Percentiles rank a stretch among this genome's conserved stretches.
Conservation (phyloP, 208 protist species). For the Crithidia bombi region DNA sequence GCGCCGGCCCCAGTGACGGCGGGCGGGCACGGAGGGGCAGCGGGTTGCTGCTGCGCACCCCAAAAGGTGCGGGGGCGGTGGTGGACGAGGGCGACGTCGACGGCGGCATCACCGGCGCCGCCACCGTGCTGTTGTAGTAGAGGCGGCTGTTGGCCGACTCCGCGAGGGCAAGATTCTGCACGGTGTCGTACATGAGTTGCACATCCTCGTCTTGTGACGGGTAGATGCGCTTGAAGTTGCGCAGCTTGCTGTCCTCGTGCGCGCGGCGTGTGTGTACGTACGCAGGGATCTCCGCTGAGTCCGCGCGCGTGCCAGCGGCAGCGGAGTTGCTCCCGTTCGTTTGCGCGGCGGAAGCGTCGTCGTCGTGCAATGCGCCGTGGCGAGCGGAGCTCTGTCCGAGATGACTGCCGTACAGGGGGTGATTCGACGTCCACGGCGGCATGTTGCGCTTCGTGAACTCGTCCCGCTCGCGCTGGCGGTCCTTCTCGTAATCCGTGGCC, state of each 20-base stretch:
- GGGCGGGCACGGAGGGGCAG: slow-evolving; percentile 18
- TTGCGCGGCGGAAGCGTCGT: slow-evolving; percentile 1
- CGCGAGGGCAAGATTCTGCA: slow-evolving; percentile 49
- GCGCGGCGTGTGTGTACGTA: slow-evolving; percentile 34
- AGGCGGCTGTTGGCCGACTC: slow-evolving; percentile 44
- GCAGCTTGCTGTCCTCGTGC: slow-evolving; percentile 79
- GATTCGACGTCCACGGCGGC: slow-evolving; percentile 56
- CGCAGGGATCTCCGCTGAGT: slow-evolving; percentile 15
- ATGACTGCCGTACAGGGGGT: slow-evolving; percentile 39
- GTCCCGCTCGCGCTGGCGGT: slow-evolving; percentile 69
- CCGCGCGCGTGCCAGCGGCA: not conserved
- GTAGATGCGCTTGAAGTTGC: slow-evolving; percentile 85
- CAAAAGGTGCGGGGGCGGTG: not conserved
- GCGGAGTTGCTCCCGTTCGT: not conserved
- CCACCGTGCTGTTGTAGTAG: slow-evolving; percentile 41
- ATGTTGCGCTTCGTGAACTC: slow-evolving; percentile 85
- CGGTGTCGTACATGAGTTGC: slow-evolving; percentile 73
- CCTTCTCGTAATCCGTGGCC: slow-evolving; percentile 63
- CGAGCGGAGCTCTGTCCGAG: slow-evolving; percentile 21
- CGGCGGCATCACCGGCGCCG: slow-evolving; percentile 24
- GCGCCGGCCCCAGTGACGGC: slow-evolving; percentile 26
- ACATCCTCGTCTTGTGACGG: slow-evolving; percentile 62
- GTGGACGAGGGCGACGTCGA: not conserved
- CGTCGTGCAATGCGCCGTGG: slow-evolving; percentile 3
- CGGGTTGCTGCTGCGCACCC: slow-evolving; percentile 15